phyloP scores from a whole-genome alignment of 176 grass and related monocot species.

The Musa schizocarpa region DNA sequence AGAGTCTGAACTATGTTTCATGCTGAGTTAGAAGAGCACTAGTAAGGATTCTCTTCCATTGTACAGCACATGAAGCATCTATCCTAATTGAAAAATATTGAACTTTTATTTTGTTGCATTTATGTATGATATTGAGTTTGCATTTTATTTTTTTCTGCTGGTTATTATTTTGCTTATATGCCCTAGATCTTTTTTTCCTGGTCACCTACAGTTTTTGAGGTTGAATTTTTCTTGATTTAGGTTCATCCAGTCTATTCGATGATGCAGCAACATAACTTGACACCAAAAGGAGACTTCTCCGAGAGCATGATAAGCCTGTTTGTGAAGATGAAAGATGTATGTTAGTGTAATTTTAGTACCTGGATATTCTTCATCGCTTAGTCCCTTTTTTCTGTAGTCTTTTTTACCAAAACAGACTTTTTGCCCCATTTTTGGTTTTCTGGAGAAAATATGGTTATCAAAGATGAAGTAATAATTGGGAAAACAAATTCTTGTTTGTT shows the following conservation, averaged over 20 bases:
- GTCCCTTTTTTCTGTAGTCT: neutral
- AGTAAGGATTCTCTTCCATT: too few species aligned
- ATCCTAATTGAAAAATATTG: too few species aligned
- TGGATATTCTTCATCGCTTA: neutral
- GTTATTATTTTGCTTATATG: constrained; percentile 16
- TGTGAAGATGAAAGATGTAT: constrained; percentile 88
- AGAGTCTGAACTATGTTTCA: too few species aligned
- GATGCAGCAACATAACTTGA: constrained; percentile 63
- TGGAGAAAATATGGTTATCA: too few species aligned
- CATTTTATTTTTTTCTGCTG: neutral
- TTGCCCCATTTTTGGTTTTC: too few species aligned
- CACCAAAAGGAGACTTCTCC: constrained; percentile 52
- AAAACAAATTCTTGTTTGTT: too few species aligned
- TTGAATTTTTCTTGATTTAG: constrained; percentile 21
- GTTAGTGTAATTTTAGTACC: constrained; percentile 23
- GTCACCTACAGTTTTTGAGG: constrained; percentile 19
- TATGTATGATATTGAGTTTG: too few species aligned
- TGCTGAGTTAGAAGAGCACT: too few species aligned
- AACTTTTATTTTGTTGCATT: too few species aligned
- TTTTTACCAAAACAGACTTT: neutral
- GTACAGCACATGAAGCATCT: too few species aligned
- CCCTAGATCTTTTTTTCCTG: constrained; percentile 19
- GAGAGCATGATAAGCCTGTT: constrained; percentile 70
- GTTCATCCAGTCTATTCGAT: constrained; percentile 56
- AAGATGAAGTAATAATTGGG: too few species aligned